These are phyloP conservation scores for Mycena leptocephala DNA, from an alignment of 768 basidiomycete genomes.

Conservation along the genomic window DNA sequence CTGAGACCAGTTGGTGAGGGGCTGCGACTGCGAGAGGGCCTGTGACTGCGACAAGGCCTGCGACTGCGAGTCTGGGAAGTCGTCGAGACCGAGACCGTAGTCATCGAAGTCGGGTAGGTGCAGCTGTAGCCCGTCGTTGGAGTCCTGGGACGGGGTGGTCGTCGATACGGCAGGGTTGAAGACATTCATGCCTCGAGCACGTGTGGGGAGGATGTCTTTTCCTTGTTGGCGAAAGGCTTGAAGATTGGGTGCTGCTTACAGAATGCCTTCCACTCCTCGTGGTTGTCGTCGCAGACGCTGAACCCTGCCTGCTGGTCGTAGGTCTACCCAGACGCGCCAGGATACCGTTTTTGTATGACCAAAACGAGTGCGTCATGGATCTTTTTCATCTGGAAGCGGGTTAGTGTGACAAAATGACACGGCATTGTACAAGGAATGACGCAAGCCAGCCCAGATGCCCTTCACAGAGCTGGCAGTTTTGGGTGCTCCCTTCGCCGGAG, in stretches of 20 bases:
- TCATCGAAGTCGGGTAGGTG: neutral
- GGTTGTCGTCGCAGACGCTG: conserved; percentile 17
- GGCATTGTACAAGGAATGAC: too few species aligned
- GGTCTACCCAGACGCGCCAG: conserved; percentile 11
- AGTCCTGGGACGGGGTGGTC: neutral
- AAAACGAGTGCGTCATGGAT: conserved; percentile 5
- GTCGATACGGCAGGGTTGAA: neutral
- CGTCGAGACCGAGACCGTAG: too few species aligned
- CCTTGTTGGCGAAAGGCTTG: conserved; percentile 21
- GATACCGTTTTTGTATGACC: conserved; percentile 8
- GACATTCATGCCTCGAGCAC: neutral
- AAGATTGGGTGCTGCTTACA: conserved; percentile 11
- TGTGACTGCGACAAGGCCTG: too few species aligned
- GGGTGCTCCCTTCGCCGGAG: too few species aligned
- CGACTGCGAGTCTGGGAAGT: neutral
- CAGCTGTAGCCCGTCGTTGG: neutral
- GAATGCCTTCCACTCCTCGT: conserved; percentile 7
- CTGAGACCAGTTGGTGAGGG: neutral
- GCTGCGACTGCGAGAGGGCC: neutral
- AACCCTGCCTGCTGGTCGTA: conserved; percentile 14
- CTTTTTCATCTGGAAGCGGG: too few species aligned
- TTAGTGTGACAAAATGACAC: too few species aligned
- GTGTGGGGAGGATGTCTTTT: conserved; percentile 8
- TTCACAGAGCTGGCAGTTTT: neutral
- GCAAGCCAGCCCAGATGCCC: conserved; percentile 10